phyloP scores from a whole-genome alignment of 2,329 filamentous ascomycete genomes.

The Tympanopsis confertula region DNA sequence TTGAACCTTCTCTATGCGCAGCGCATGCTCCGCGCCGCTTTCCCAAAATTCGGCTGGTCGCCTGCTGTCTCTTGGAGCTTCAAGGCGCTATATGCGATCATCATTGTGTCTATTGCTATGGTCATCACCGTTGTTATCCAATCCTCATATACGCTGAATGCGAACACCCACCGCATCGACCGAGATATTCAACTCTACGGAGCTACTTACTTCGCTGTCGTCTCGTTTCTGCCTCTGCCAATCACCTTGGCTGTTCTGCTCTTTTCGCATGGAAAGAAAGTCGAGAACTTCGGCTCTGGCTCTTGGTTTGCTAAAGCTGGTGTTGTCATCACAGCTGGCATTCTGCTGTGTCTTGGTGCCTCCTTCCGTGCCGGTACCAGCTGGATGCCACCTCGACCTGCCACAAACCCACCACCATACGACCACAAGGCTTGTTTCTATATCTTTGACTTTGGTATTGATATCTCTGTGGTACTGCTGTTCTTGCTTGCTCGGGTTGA shows the following conservation, averaged over 20 bases:
- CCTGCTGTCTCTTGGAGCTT: slow-evolving; percentile 36
- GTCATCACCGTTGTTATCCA: slow-evolving; percentile 55
- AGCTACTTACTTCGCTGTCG: slow-evolving; percentile 45
- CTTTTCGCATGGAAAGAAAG: slow-evolving; percentile 28
- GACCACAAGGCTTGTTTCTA: slow-evolving; percentile 66
- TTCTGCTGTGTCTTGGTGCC: slow-evolving; percentile 53
- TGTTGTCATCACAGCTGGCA: slow-evolving; percentile 46
- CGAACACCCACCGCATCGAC: slow-evolving; percentile 33
- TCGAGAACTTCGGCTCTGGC: slow-evolving; percentile 56
- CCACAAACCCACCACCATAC: slow-evolving; percentile 52
- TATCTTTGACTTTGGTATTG: slow-evolving; percentile 65
- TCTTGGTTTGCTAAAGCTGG: slow-evolving; percentile 54
- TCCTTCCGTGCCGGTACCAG: slow-evolving; percentile 51
- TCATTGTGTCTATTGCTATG: slow-evolving; percentile 50
- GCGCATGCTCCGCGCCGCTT: slow-evolving; percentile 61
- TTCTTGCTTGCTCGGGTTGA: slow-evolving; percentile 64
- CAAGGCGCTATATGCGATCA: slow-evolving; percentile 42
- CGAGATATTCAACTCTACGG: slow-evolving; percentile 54
- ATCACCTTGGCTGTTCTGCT: slow-evolving; percentile 41
- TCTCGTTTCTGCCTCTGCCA: slow-evolving; percentile 56
- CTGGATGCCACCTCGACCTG: slow-evolving; percentile 35
- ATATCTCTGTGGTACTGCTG: slow-evolving; percentile 56
- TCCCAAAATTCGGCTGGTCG: slow-evolving; percentile 63
- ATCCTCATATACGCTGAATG: slow-evolving; percentile 53
- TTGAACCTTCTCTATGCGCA: slow-evolving; percentile 70